phyloP scores from a whole-genome alignment of 192 early-diverging fungal genomes.

The Coemansia sp. region DNA sequence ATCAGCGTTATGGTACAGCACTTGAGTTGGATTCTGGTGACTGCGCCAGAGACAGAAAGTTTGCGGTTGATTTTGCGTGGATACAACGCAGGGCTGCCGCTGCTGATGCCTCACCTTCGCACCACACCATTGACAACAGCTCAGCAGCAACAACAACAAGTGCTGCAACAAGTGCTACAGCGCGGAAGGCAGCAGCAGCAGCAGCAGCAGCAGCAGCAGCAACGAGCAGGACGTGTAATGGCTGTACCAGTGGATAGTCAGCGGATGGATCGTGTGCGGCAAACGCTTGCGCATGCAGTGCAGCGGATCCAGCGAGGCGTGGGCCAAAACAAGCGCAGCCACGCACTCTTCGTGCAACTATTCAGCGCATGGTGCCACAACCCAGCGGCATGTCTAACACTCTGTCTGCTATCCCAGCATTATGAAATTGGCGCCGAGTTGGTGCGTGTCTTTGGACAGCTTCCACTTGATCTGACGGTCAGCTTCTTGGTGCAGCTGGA shows the following conservation, averaged over 20 bases:
- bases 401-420: constrained; percentile 95
- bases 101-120: constrained; percentile 17
- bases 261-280: constrained; percentile 12
- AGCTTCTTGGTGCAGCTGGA: constrained; percentile 94
- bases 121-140: not conserved
- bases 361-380: constrained; percentile 98
- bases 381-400: constrained; percentile 88
- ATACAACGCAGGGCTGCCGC: constrained; percentile 60
- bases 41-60: constrained; percentile 85
- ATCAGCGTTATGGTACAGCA: constrained; percentile 97
- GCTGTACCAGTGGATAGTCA: not conserved
- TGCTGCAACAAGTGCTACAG: constrained; percentile 5
- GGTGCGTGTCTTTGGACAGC: constrained; percentile 80
- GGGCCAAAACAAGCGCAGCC: constrained; percentile 57
- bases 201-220: constrained; percentile 7
- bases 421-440: constrained; percentile 89
- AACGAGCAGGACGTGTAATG: not conserved
- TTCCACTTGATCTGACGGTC: constrained; percentile 85
- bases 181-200: constrained; percentile 4
- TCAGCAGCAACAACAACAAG: constrained; percentile 1
- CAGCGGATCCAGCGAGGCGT: constrained; percentile 27
- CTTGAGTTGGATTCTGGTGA: constrained; percentile 93
- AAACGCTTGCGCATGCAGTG: constrained; percentile 15
- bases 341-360: constrained; percentile 78
- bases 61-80: constrained; percentile 78